These are phyloP conservation scores for Crithidia mellificae DNA, from an alignment of 208 protist genomes.

Conservation along the genomic window DNA sequence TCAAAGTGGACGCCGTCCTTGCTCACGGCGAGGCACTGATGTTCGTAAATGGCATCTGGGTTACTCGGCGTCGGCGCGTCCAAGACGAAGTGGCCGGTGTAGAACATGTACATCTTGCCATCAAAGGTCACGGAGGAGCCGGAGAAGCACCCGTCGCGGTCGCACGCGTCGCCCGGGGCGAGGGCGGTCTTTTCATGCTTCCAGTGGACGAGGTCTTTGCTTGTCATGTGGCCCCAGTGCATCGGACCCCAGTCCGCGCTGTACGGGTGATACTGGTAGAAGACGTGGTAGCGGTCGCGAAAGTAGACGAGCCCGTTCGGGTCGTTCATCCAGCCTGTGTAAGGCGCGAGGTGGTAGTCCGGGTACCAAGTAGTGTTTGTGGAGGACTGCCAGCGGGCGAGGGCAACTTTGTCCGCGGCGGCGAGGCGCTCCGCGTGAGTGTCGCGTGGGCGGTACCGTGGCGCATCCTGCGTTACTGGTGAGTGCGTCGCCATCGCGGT, in stretches of 20 bases:
- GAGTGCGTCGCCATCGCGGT: constrained; percentile 10
- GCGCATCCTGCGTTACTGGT: constrained; percentile 13
- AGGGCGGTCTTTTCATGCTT: constrained; percentile 39
- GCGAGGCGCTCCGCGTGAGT: constrained; percentile 40
- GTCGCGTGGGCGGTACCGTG: constrained; percentile 9
- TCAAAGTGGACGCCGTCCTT: constrained; percentile 40
- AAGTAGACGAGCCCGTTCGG: constrained; percentile 41
- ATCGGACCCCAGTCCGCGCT: constrained; percentile 50
- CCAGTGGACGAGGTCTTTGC: constrained; percentile 56
- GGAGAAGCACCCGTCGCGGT: constrained; percentile 64
- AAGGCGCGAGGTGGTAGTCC: constrained; percentile 42
- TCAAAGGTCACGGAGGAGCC: constrained; percentile 40
- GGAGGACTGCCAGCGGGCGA: constrained; percentile 15
- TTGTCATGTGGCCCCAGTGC: constrained; percentile 61
- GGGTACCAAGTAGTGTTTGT: constrained; percentile 45
- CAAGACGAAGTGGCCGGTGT: constrained; percentile 51
- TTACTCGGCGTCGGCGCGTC: constrained; percentile 25
- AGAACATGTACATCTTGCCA: constrained; percentile 53
- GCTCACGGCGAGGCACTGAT: constrained; percentile 63
- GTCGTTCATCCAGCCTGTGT: constrained; percentile 54
- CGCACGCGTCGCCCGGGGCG: constrained; percentile 44
- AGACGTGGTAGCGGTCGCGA: constrained; percentile 46
- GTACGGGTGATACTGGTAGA: constrained; percentile 64
- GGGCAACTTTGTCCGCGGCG: constrained; percentile 16
- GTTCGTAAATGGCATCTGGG: constrained; percentile 40